Evolutionary conservation across 2,329 filamentous ascomycete species (phyloP), one percentile per base, ranked within the genome.

Genomic region (Dothiorella sarmentorum): DNA sequence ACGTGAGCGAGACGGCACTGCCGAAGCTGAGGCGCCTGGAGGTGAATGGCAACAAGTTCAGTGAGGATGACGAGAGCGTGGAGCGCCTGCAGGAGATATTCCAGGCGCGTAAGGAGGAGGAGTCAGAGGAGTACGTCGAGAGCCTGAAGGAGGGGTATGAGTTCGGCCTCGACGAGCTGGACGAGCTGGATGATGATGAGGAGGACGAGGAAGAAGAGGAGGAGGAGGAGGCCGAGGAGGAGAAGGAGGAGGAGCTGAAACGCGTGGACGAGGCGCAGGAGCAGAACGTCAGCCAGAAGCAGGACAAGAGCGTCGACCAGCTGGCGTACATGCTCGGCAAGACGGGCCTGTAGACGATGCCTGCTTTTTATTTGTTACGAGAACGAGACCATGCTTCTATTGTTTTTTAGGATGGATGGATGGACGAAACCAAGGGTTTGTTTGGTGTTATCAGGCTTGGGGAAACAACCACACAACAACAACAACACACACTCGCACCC

Each of bases 31-130:
- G 87, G 76, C 87, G 92, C 67, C 84, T 99, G 51, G 94, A 97
- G 76, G 78, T 99, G 64, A 97, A 99, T 72, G 94, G 94, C 52
- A 99, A 99, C 79, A 94, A 91, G 71, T 96, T 99, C 67, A 79
- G 83, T 7, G 92, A 97, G 73, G 91, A 96, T 2, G 91, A 97
- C 66, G 79, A 83, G 45, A 84, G 84, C 26, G 81, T 97, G 40
- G 75, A 84, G 61, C 80, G 79, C 20, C 78, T 97, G 44, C 84
- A 86, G 64, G 83, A 86, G 40, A 61, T 73, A 53, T 78, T 94
- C 26, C 87, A 90, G 60, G 82, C 84, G 68, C 86, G 91, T 63
- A 92, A 92, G 76, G 89, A 93, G 71, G 71, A 71, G 57, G 71
- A 71, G 55, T 68, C 70, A 37, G 67, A 66, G 18, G 63, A 65